A percentile compares a stretch with the other conserved stretches of the same genome.
Conservation (phyloP, 2,329 filamentous ascomycete genomes). For the Diaporthe destruens region DNA sequence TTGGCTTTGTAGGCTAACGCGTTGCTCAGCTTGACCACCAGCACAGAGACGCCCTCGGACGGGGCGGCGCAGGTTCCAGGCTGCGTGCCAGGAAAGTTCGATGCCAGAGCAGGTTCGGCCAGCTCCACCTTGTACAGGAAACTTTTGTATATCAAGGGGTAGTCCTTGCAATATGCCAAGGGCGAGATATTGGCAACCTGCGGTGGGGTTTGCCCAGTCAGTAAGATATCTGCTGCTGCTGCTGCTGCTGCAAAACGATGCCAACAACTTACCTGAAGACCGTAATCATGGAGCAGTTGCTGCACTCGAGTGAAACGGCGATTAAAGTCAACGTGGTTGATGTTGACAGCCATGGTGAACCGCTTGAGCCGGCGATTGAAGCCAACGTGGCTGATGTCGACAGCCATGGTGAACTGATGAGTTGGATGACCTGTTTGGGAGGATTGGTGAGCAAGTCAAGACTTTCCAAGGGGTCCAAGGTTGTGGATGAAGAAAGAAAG, state of each 20-base stretch:
- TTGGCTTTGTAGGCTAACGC: constrained; percentile 43
- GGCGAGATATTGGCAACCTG: constrained; percentile 10
- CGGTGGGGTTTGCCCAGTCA: not conserved
- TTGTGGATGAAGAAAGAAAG: not conserved
- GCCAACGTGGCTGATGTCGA: not conserved
- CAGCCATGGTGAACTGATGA: not conserved
- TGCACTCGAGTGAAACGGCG: not conserved
- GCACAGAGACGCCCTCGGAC: constrained; percentile 29
- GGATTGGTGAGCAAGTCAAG: not conserved
- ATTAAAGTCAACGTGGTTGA: not conserved
- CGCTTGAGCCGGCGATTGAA: not conserved
- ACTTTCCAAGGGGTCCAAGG: not conserved
- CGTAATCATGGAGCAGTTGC: not conserved
- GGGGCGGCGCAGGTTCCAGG: constrained; percentile 42
- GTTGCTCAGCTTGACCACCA: constrained; percentile 48
- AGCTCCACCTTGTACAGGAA: constrained; percentile 46
- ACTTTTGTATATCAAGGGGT: constrained; percentile 45
- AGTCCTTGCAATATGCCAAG: constrained; percentile 43
- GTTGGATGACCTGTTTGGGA: no score
- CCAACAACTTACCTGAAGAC: not conserved
- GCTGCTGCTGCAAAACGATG: no score
- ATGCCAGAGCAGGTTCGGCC: constrained; percentile 33
- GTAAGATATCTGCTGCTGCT: not conserved
- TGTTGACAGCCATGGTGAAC: not conserved
- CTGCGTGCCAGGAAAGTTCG: constrained; percentile 40